Base-by-base conservation (phyloP, 2,329 filamentous ascomycete genomes). In the Chlorencoelia australis region DNA sequence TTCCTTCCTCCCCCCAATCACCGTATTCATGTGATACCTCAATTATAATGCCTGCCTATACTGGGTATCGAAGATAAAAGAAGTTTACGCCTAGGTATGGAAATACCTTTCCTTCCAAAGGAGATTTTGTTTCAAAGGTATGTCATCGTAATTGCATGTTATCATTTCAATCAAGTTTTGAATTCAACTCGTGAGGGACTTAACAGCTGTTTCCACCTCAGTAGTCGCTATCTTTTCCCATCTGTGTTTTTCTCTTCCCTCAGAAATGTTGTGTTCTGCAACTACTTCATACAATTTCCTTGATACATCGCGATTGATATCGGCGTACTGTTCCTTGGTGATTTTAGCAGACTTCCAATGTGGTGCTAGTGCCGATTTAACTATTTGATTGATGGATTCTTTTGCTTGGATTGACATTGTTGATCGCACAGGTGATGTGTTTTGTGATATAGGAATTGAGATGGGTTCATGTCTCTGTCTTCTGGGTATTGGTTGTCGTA, bases 291-390 rank as follows among this genome's bases (percentile, higher is more conserved):
- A 98, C 40, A 98, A 67, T 62, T 81, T 83, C 40, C 86, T 80
- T 27, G 86, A 95, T 21, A 96, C 79, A 42, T 82, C 80, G 44
- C 87, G 79, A 56, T 96, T 96, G 61, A 96, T 94, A 39, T 77
- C 76, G 3, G 85, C 89, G 58, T 94, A 98, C 59, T 95, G 82
- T 41, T 94, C 84, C 48, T 87, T 84, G 13, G 79, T 86, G 43
- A 96, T 71, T 44, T 80, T 74, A 49, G 82, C 79, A 27, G 80
- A 80, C 44, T 79, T 73, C 67, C 89, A 96, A 34, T 56, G 49
- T 20, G 88, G 86, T 49, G 84, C 83, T 28, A 98, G 66, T 5
- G 83, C 85, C 27, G 71, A 67, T 46, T 85, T 83, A 49, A 96
- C 91, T 61, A 96, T 86, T 49, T 79, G 79, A 56, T 87, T 89